Conservation (phyloP, 257 asterid genomes). For the Nicotiana knightiana region DNA sequence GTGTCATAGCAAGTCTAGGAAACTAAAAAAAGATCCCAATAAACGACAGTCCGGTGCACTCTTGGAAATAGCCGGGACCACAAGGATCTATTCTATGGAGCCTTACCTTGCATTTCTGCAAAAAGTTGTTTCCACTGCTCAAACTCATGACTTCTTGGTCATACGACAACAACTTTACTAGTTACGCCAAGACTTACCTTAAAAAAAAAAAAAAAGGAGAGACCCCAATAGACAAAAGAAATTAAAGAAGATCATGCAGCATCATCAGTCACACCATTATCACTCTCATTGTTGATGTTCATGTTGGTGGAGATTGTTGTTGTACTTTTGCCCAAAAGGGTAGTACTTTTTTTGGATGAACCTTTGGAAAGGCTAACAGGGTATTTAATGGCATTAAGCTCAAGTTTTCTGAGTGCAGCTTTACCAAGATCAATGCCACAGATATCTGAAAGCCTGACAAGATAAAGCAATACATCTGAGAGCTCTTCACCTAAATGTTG, state of each 20-base stretch:
- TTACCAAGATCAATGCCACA: conserved; percentile 57
- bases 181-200: no score
- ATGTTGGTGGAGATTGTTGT: conserved; percentile 4
- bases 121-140: no score
- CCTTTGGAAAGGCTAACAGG: conserved; percentile 41
- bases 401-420: conserved; percentile 54
- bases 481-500: conserved; percentile 59
- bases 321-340: conserved; percentile 2
- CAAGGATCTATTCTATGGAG: no score
- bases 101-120: no score
- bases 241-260: conserved; percentile 11
- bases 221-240: background rate
- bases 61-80: no score
- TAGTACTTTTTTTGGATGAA: conserved; percentile 26
- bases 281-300: conserved; percentile 5
- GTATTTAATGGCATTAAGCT: conserved; percentile 51
- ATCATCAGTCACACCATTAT: conserved; percentile 13
- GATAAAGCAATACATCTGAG: conserved; percentile 59
- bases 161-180: no score
- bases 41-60: no score
- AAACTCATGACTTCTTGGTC: no score
- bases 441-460: conserved; percentile 46
- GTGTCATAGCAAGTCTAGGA: background rate
- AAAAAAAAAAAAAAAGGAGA: background rate
- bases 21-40: background rate